Percentiles rank a stretch among this genome's conserved stretches.
Conservation (phyloP, 306 rosid species). For the Prunus dulcis region DNA sequence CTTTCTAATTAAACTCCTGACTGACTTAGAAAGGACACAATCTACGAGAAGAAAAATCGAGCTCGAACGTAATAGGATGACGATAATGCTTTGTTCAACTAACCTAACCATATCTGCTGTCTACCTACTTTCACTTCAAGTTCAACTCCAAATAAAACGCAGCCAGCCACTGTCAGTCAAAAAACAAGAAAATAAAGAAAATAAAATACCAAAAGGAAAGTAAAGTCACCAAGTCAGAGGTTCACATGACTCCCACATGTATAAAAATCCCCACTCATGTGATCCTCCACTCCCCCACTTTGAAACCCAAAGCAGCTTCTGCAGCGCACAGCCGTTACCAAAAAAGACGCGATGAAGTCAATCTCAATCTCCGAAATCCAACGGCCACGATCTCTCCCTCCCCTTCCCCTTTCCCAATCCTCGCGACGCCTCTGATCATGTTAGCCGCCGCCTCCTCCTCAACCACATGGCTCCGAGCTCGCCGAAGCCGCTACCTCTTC, state of each 20-base stretch:
- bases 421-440: slow-evolving; percentile 21
- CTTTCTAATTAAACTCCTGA: too few relatives aligned
- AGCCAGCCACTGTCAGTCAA: too few relatives aligned
- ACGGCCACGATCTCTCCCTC: slow-evolving; percentile 9
- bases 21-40: too few relatives aligned
- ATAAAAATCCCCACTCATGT: background rate
- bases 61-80: too few relatives aligned
- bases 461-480: slow-evolving; percentile 30
- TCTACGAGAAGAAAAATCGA: too few relatives aligned
- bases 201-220: background rate
- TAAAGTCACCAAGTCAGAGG: background rate
- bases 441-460: slow-evolving; percentile 23
- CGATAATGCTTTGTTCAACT: too few relatives aligned
- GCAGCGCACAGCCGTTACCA: background rate
- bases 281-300: background rate
- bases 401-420: background rate
- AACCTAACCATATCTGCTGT: too few relatives aligned
- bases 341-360: background rate
- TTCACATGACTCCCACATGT: background rate
- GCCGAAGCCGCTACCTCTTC: slow-evolving; percentile 28
- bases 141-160: too few relatives aligned
- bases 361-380: background rate
- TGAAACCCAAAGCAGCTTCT: background rate
- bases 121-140: too few relatives aligned
- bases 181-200: too few relatives aligned